Conservation (phyloP, 495 filamentous ascomycete species). For the Aspergillus homomorphus region DNA sequence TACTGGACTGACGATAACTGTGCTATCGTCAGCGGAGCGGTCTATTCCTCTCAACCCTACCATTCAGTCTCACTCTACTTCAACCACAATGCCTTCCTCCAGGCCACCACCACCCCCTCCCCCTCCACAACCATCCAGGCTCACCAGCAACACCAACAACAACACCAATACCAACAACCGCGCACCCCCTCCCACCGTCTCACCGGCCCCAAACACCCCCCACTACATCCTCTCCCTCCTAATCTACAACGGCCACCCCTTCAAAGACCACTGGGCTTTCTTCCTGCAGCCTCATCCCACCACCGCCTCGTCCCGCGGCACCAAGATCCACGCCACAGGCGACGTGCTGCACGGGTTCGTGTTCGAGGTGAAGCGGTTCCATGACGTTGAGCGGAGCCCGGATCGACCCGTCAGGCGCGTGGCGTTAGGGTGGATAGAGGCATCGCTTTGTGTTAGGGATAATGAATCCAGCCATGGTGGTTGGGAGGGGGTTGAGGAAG, state of each 20-base stretch:
- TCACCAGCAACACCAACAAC: neutral
- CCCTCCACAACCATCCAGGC: neutral
- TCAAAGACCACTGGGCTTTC: slow-evolving; percentile 36
- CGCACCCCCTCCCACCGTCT: too few species aligned
- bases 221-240: slow-evolving; percentile 14
- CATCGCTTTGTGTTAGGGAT: too few species aligned
- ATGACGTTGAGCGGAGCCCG: slow-evolving; percentile 12
- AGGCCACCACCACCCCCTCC: neutral
- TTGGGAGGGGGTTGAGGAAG: slow-evolving; percentile 21
- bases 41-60: too few species aligned
- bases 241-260: slow-evolving; percentile 29
- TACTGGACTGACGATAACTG: too few species aligned
- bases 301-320: slow-evolving; percentile 16
- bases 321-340: slow-evolving; percentile 24
- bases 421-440: slow-evolving; percentile 28
- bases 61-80: too few species aligned
- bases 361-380: slow-evolving; percentile 25
- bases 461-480: too few species aligned
- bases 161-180: too few species aligned
- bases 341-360: slow-evolving; percentile 26
- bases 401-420: slow-evolving; percentile 18
- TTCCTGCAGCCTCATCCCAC: slow-evolving; percentile 22
- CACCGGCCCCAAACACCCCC: neutral
- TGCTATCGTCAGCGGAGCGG: too few species aligned
- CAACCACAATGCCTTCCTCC: too few species aligned